Conservation (phyloP, 2,329 filamentous ascomycete genomes). For the Diatrype stigma region DNA sequence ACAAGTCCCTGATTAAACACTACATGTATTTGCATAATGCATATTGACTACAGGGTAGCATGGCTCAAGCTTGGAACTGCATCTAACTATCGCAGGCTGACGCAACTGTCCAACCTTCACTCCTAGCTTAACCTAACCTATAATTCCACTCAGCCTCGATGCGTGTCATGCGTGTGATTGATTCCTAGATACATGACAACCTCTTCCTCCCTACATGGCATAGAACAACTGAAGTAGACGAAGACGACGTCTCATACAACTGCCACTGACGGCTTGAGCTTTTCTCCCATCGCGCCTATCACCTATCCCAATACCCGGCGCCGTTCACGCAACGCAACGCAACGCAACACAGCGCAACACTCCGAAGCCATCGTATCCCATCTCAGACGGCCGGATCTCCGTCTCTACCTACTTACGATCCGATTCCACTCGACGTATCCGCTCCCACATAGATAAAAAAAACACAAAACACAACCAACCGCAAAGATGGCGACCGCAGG, state of each 20-base stretch:
- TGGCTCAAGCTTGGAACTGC: not conserved
- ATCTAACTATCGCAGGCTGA: not conserved
- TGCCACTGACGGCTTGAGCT: no score
- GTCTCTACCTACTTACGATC: not conserved
- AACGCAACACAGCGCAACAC: no score
- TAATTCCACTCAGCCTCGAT: not conserved
- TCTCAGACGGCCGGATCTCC: no score
- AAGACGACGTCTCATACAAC: no score
- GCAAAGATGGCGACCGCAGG: conserved; percentile 69
- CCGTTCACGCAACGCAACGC: no score
- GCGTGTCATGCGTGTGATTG: not conserved
- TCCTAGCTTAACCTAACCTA: not conserved
- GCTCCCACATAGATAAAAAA: not conserved
- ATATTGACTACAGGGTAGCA: not conserved
- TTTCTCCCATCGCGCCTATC: no score
- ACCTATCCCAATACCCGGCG: no score
- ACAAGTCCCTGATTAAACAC: no score
- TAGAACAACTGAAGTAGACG: no score
- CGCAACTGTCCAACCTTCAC: not conserved
- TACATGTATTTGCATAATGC: no score
- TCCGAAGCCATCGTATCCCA: no score
- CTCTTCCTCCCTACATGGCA: no score
- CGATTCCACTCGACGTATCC: not conserved
- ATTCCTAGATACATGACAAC: not conserved
- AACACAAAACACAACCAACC: not conserved